These are phyloP conservation scores for Kuraishia ogatae DNA, from an alignment of 805 yeast genomes.

Conservation along the genomic window DNA sequence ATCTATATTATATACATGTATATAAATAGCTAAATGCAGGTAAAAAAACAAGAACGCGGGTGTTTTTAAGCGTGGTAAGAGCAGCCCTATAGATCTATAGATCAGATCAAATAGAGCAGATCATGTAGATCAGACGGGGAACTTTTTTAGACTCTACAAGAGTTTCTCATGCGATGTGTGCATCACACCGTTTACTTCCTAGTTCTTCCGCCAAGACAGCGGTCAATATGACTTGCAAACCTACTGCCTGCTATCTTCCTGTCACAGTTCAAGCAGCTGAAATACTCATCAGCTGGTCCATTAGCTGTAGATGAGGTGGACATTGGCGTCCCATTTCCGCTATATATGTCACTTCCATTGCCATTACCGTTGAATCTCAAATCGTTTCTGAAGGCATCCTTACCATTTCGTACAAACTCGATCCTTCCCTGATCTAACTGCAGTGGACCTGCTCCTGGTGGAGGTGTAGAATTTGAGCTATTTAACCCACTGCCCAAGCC, in stretches of 20 bases:
- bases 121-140: too few relatives aligned
- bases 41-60: too few relatives aligned
- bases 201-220: slow-evolving; percentile 73
- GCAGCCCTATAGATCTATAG: too few relatives aligned
- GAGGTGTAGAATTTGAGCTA: slow-evolving; percentile 11
- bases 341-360: slow-evolving; percentile 1
- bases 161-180: too few relatives aligned
- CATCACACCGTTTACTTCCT: slow-evolving; percentile 24
- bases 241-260: slow-evolving; percentile 86
- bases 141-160: too few relatives aligned
- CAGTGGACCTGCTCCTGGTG: slow-evolving; percentile 11
- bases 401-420: slow-evolving; percentile 17
- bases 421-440: slow-evolving; percentile 21
- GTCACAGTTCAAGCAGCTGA: slow-evolving; percentile 72
- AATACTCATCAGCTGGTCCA: slow-evolving; percentile 33
- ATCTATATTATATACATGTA: too few relatives aligned
- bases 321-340: neutral
- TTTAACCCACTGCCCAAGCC: slow-evolving; percentile 5
- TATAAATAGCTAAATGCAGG: too few relatives aligned
- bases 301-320: neutral
- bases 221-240: slow-evolving; percentile 87
- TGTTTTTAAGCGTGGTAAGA: too few relatives aligned
- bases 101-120: too few relatives aligned
- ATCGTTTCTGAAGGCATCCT: slow-evolving; percentile 19
- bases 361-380: slow-evolving; percentile 2